phyloP scores from a whole-genome alignment of 208 protist genomes.

The Wallacemonas sp. region DNA sequence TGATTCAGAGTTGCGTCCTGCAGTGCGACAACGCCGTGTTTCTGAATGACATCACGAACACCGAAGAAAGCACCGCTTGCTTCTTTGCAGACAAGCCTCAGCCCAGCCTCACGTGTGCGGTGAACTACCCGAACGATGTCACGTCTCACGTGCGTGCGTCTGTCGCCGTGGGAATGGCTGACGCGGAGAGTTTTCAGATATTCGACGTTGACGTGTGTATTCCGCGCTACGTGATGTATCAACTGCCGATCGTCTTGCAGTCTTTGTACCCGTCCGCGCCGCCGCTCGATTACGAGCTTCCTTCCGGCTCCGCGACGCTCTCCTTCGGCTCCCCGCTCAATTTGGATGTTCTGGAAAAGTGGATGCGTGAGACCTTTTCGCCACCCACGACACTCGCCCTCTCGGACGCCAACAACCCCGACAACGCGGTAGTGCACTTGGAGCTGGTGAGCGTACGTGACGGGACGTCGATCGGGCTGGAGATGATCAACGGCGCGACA shows the following conservation, averaged over 20 bases:
- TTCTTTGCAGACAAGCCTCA: slow-evolving; percentile 42
- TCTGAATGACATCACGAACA: neutral
- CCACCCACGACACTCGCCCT: slow-evolving; percentile 25
- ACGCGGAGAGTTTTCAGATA: slow-evolving; percentile 72
- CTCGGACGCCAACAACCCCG: slow-evolving; percentile 23
- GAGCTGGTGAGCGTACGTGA: slow-evolving; percentile 74
- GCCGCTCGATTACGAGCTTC: slow-evolving; percentile 16
- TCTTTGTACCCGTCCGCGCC: slow-evolving; percentile 2
- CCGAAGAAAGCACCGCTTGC: slow-evolving; percentile 27
- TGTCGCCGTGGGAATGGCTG: slow-evolving; percentile 71
- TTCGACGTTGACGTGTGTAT: slow-evolving; percentile 76
- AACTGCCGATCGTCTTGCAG: slow-evolving; percentile 14
- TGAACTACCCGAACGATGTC: slow-evolving; percentile 59
- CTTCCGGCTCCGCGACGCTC: slow-evolving; percentile 43
- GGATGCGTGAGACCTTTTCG: slow-evolving; percentile 54
- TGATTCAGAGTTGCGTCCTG: slow-evolving; percentile 78
- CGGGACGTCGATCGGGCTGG: slow-evolving; percentile 42
- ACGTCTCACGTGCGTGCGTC: slow-evolving; percentile 59
- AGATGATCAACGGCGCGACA: slow-evolving; percentile 26
- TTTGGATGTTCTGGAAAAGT: slow-evolving; percentile 29
- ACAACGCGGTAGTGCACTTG: slow-evolving; percentile 22
- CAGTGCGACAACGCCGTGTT: slow-evolving; percentile 33
- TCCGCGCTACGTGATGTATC: slow-evolving; percentile 89
- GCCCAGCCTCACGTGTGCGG: slow-evolving; percentile 44
- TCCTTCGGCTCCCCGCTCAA: slow-evolving; percentile 37